Conservation (phyloP, 805 yeast genomes). For the Debaryomyces castellii region DNA sequence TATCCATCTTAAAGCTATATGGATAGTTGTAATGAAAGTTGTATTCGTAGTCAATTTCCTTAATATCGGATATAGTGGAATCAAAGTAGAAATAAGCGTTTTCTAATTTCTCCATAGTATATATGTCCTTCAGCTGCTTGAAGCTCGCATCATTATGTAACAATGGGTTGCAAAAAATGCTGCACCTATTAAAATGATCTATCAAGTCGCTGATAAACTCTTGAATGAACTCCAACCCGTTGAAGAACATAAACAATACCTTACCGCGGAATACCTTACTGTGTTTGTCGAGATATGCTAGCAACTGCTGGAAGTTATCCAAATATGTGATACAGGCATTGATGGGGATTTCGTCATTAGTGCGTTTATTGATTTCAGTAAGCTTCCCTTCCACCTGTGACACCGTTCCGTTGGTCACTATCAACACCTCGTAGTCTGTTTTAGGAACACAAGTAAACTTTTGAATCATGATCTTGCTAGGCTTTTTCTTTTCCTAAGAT, state of each 20-base stretch:
- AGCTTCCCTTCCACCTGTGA: conserved; percentile 28
- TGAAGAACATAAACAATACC: conserved; percentile 37
- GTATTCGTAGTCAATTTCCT: conserved; percentile 2
- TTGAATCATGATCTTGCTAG: conserved; percentile 30
- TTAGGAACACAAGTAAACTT: conserved; percentile 33
- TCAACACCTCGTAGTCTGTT: conserved; percentile 30
- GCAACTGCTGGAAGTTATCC: conserved; percentile 19
- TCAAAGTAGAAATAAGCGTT: conserved; percentile 36
- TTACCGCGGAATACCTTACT: conserved; percentile 21
- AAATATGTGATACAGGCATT: conserved; percentile 25
- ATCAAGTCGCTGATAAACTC: conserved; percentile 28
- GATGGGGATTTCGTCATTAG: conserved; percentile 19
- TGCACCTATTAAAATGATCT: conserved; percentile 20
- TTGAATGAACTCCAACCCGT: conserved; percentile 33
- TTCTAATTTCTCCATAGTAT: conserved; percentile 10
- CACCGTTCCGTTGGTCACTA: conserved; percentile 34
- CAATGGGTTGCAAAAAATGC: neutral
- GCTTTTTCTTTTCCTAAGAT: neutral
- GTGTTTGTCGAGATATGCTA: conserved; percentile 13
- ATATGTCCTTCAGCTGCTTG: neutral
- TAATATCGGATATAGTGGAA: conserved; percentile 18
- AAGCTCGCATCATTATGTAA: neutral
- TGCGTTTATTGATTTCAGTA: conserved; percentile 19
- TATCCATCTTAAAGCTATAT: conserved; percentile 2
- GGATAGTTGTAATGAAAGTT: conserved; percentile 2